Evolutionary conservation across 306 rosid species (phyloP).

Genomic region (Abrus precatorius): DNA sequence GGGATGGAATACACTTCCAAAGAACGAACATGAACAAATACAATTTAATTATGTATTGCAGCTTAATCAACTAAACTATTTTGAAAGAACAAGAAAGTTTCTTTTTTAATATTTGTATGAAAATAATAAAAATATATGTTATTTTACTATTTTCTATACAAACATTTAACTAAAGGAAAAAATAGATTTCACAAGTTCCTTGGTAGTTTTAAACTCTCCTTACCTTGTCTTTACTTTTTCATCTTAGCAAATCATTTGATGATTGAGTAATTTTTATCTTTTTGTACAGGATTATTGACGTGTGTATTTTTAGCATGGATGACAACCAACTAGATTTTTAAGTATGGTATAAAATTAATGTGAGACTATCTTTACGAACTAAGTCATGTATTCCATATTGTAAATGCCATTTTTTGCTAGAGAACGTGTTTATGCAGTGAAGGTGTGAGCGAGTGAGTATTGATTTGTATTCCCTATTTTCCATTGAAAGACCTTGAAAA

Average conservation of each 20-base stretch:
- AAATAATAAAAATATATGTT: no score
- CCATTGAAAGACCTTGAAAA: neutral
- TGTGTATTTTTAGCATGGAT: conserved; percentile 53
- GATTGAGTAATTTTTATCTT: conserved; percentile 10
- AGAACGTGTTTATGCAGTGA: conserved; percentile 31
- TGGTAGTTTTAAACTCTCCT: no score
- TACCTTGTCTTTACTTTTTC: no score
- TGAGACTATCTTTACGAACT: conserved; percentile 3
- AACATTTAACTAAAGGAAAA: neutral
- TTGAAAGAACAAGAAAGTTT: no score
- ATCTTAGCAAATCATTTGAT: conserved; percentile 30
- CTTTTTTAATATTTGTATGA: no score
- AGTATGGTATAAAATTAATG: neutral
- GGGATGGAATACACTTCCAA: no score
- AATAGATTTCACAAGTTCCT: no score
- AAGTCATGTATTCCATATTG: conserved; percentile 25
- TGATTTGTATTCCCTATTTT: conserved; percentile 46
- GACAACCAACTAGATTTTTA: conserved; percentile 42
- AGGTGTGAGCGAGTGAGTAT: conserved; percentile 28
- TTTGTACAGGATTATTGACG: conserved; percentile 60
- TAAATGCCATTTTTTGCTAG: conserved; percentile 44
- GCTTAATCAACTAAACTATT: no score
- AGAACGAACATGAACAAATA: no score
- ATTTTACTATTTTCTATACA: neutral
- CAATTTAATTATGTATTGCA: no score